Evolutionary conservation across 176 grass and related monocot genomes (phyloP).

Genomic region (Pontederia paniculata): DNA sequence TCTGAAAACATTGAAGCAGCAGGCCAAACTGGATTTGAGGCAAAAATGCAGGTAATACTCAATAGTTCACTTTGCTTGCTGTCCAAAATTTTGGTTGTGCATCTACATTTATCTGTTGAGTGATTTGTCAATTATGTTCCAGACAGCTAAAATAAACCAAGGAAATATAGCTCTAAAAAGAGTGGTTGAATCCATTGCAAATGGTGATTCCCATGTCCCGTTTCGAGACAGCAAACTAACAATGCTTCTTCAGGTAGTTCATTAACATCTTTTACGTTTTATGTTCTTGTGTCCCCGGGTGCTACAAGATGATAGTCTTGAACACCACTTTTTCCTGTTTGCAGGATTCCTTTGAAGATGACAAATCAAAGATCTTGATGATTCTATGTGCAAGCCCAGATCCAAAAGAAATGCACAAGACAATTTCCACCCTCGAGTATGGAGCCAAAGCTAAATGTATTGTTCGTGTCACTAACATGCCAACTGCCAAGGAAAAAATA

Average conservation of each 20-base stretch:
- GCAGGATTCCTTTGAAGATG: conserved; percentile 89
- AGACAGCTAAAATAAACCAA: conserved; percentile 91
- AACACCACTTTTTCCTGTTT: conserved; percentile 10
- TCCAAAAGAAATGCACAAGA: conserved; percentile 83
- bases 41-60: conserved; percentile 79
- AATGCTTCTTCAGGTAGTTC: conserved; percentile 71
- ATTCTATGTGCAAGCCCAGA: conserved; percentile 95
- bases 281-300: background rate
- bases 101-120: too few species aligned
- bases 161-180: conserved; percentile 79
- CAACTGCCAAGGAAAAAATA: conserved; percentile 54
- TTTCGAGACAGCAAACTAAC: conserved; percentile 92
- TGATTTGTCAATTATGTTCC: conserved; percentile 5
- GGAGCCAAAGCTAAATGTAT: conserved; percentile 97
- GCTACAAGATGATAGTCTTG: background rate
- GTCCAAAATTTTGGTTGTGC: too few species aligned
- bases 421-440: conserved; percentile 79
- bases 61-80: too few species aligned
- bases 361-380: conserved; percentile 96
- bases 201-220: conserved; percentile 87
- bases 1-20: conserved; percentile 94
- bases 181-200: conserved; percentile 87
- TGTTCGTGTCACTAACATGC: conserved; percentile 48
- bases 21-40: conserved; percentile 75
- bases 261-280: too few species aligned